phyloP scores from a whole-genome alignment of 108 stramenopile species.

The Cyclotella distinguenda region DNA sequence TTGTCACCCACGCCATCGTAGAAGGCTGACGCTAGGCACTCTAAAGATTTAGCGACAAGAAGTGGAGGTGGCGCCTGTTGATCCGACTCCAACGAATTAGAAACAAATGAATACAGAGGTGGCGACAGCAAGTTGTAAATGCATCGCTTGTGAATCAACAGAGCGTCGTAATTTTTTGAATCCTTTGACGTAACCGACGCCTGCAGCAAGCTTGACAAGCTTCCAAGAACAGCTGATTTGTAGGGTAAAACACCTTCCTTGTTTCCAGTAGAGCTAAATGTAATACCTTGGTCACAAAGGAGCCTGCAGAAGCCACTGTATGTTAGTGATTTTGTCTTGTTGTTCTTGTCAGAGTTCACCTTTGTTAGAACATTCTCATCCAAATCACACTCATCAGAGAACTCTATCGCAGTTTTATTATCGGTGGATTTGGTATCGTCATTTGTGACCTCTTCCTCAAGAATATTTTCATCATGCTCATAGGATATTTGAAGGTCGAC shows the following conservation, averaged over 20 bases:
- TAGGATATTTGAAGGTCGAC: constrained; percentile 2
- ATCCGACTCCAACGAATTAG: constrained; percentile 10
- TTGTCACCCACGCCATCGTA: constrained; percentile 57
- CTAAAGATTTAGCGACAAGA: constrained; percentile 67
- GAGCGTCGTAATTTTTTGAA: constrained; percentile 6
- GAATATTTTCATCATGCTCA: constrained; percentile 13
- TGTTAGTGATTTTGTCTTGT: constrained; percentile 22
- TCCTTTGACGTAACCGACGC: constrained; percentile 20
- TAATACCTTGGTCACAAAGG: constrained; percentile 61
- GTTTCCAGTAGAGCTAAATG: constrained; percentile 13
- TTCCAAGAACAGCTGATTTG: constrained; percentile 53
- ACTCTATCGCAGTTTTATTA: constrained; percentile 34
- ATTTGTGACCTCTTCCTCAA: constrained; percentile 14
- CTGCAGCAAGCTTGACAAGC: constrained; percentile 46
- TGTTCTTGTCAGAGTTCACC: background rate
- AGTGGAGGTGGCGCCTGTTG: constrained; percentile 54
- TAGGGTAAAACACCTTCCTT: constrained; percentile 65
- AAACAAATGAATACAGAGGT: constrained; percentile 32
- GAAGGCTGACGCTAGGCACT: constrained; percentile 57
- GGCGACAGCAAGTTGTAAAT: constrained; percentile 37
- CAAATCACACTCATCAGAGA: constrained; percentile 28
- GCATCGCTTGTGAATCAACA: constrained; percentile 15
- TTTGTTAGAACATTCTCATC: constrained; percentile 22
- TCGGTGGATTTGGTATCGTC: constrained; percentile 21
- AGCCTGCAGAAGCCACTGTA: constrained; percentile 60